Evolutionary conservation across 768 basidiomycete species (phyloP).

Genomic region (Chalciporus pseudorubinellus): DNA sequence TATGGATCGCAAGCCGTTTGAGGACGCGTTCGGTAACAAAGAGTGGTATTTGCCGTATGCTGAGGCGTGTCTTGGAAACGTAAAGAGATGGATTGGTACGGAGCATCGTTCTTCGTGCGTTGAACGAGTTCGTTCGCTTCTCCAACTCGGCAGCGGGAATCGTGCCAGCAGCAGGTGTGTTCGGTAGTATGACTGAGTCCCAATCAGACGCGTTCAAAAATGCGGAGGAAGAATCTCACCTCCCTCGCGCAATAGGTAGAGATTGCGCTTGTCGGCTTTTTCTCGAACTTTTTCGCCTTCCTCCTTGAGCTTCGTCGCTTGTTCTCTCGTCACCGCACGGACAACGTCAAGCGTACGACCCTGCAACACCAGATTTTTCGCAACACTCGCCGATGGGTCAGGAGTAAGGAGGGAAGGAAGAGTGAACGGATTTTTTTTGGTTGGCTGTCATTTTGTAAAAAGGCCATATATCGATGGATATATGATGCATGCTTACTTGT

Average conservation of each 20-base stretch:
- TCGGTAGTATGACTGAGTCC: slow-evolving; percentile 80
- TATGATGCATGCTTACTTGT: slow-evolving; percentile 29
- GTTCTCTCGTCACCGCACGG: slow-evolving; percentile 86
- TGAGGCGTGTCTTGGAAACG: slow-evolving; percentile 92
- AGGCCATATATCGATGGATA: neutral
- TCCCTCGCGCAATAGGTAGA: slow-evolving; percentile 95
- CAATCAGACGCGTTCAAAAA: neutral
- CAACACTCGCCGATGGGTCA: slow-evolving; percentile 85
- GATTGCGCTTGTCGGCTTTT: slow-evolving; percentile 92
- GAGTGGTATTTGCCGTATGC: slow-evolving; percentile 87
- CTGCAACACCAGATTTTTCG: slow-evolving; percentile 81
- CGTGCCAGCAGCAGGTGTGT: slow-evolving; percentile 71
- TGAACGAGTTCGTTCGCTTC: slow-evolving; percentile 81
- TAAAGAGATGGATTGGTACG: slow-evolving; percentile 92
- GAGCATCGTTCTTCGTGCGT: slow-evolving; percentile 77
- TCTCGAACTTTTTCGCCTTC: slow-evolving; percentile 80
- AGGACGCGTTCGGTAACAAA: slow-evolving; percentile 89
- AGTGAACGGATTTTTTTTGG: slow-evolving; percentile 87
- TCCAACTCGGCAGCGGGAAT: slow-evolving; percentile 78
- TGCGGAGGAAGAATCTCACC: slow-evolving; percentile 46
- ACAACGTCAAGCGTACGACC: slow-evolving; percentile 91
- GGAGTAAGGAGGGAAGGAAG: slow-evolving; percentile 88
- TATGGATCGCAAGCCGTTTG: slow-evolving; percentile 83
- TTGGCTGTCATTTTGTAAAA: slow-evolving; percentile 36
- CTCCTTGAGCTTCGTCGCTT: slow-evolving; percentile 85